Base-by-base conservation (phyloP, 2,329 filamentous ascomycete species). In the Aspergillus jensenii region DNA sequence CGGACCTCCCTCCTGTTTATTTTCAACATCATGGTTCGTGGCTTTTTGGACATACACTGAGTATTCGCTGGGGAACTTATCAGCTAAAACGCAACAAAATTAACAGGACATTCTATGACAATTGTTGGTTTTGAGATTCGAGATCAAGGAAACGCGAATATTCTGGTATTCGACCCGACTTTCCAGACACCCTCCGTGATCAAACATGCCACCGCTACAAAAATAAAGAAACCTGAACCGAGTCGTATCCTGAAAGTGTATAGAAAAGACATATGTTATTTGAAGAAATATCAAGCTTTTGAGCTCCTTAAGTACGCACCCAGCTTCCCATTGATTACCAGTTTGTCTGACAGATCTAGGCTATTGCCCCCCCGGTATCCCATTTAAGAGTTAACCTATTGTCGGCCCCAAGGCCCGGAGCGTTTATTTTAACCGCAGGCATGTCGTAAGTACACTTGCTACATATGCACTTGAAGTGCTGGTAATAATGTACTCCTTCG, bases 101-200 rank as follows among this genome's bases (percentile, higher is more conserved):
- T n/a, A 8, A 2, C 25, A 82, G 91, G 92, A 3, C 93, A 98
- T 72, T 97, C 93, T 1, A 81, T 96, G 79, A 96, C 91, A 0
- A 91, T 98, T 52, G 81, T 98, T 55, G 93, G 93, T 0, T 81
- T 96, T 25, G 92, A 97, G 74, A 85, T 84, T 63, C 84, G 82
- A 27, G 79, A 76, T 35, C 82, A 88, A 59, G 89, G 90, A 25
- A 78, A 79, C 17, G 78, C 81, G 52, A 89, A 90, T 64, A 78
- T 98, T 17, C 79, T 98, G 0, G 90, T 96, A 12, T 96, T 96
- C 70, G 93, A 98, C 70, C 92, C 93, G 1, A 89, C 90, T 77
- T 91, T 90, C 71, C 86, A 84, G 55, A 89, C 92, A 46, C 84
- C 88, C 1, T 79, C 81, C 2, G 81, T 81, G 17, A 82, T 96